phyloP scores from a whole-genome alignment of 768 basidiomycete genomes.

The Pleurotus eryngii region DNA sequence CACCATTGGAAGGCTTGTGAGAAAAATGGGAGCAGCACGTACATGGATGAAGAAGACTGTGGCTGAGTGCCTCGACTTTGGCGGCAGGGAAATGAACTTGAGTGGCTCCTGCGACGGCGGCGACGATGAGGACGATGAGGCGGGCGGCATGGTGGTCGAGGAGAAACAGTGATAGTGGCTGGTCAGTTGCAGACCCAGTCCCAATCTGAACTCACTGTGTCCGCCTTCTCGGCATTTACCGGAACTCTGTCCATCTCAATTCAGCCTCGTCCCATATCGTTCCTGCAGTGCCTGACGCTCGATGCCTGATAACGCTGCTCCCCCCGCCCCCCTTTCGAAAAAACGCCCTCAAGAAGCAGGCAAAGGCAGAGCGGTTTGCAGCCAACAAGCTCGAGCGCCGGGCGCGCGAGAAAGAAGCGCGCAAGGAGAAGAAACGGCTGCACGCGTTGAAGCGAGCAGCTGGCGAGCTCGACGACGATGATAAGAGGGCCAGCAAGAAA shows the following conservation, averaged over 20 bases:
- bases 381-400: slow-evolving; percentile 72
- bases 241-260: neutral
- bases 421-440: slow-evolving; percentile 68
- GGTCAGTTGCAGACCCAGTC: slow-evolving; percentile 1
- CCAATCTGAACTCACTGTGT: neutral
- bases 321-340: slow-evolving; percentile 55
- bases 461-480: slow-evolving; percentile 50
- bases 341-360: slow-evolving; percentile 72
- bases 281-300: neutral
- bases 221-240: slow-evolving; percentile 1
- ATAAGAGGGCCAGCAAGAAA: slow-evolving; percentile 24
- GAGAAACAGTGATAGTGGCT: slow-evolving; percentile 6
- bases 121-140: neutral
- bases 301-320: slow-evolving; percentile 6
- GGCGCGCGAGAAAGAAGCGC: slow-evolving; percentile 71
- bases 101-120: slow-evolving; percentile 5
- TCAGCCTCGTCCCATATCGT: neutral
- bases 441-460: slow-evolving; percentile 59
- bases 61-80: slow-evolving; percentile 6
- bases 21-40: slow-evolving; percentile 20
- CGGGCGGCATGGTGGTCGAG: neutral
- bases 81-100: slow-evolving; percentile 6
- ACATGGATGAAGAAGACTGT: slow-evolving; percentile 17
- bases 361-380: slow-evolving; percentile 64
- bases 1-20: slow-evolving; percentile 9